Evolutionary conservation across 768 basidiomycete genomes (phyloP), one percentile per base, ranked within the genome.

Genomic region (Podaxis mareebaensis): DNA sequence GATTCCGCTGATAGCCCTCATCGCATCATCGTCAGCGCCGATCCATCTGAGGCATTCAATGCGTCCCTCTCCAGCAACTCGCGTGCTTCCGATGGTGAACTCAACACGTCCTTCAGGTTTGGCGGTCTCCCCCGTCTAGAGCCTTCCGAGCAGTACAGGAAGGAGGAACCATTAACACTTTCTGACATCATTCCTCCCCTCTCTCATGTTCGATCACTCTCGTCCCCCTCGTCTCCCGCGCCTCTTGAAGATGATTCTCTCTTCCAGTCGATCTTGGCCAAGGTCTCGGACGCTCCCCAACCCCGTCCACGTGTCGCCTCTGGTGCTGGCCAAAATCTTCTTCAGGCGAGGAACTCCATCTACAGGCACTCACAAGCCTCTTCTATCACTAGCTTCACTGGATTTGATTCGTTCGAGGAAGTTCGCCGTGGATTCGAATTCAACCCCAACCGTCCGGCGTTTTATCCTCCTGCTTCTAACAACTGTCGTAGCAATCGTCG

Each of bases 401-500:
- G 91, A 0, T 80, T 92, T 15, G 86, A 88, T 52, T 88, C 89
- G 0, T 93, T 92, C 66, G 87, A 88, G 20, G 91, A 92, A 69
- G 83, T 92, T n/a, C 78, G 91, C 33, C 82, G 90, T 55, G 90
- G 87, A 1, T 93, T 92, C 65, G 91, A 93, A 70, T 92, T 90
- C 71, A 79, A 79, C 28, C 78, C 82, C 7, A 77, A 82, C 53
- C 83, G 89, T 0, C 85, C 88, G 1, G 76, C 82, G 1, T 91
- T 90, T 72, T 92, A 90, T 68, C 87, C 88, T 0, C 74, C 79
- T 30, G 74, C 71, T 2, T 38, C 70, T 10, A 57, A 20, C 10
- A 69, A 73, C 38, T 77, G 76, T 17, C 77, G 76, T 26, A 72
- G 61, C 13, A 74, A 70, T 51, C 84, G 88, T 53, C 69, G 70